Conservation (phyloP, 2,329 filamentous ascomycete genomes). For the Colletotrichum sp. region DNA sequence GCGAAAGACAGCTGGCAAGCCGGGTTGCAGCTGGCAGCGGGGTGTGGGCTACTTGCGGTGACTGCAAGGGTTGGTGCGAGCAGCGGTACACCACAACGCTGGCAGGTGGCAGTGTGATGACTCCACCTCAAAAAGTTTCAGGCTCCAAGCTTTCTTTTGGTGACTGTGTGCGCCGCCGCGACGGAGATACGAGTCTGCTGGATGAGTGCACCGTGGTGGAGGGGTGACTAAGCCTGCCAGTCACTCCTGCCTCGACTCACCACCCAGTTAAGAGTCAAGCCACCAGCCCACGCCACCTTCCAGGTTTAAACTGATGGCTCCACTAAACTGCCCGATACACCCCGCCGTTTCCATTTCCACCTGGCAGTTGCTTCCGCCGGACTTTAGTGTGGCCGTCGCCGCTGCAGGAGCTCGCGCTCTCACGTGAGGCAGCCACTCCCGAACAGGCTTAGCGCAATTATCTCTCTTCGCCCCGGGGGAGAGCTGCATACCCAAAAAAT, state of each 20-base stretch:
- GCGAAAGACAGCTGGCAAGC: slow-evolving; percentile 16
- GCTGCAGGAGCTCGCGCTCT: background rate
- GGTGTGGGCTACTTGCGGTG: background rate
- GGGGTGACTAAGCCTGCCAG: background rate
- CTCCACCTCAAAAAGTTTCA: slow-evolving; percentile 3
- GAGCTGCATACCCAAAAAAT: slow-evolving; percentile 20
- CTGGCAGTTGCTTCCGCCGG: background rate
- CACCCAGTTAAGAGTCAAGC: background rate
- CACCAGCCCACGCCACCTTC: background rate
- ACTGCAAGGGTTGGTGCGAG: background rate
- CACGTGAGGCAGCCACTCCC: background rate
- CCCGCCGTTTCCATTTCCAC: background rate
- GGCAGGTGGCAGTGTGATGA: background rate
- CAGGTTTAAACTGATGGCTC: background rate
- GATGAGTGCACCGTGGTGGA: background rate
- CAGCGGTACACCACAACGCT: background rate
- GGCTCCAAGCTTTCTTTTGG: background rate
- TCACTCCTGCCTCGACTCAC: background rate
- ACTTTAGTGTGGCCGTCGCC: background rate
- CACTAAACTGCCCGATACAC: background rate
- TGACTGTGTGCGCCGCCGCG: background rate
- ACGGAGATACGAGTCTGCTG: background rate
- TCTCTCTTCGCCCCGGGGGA: background rate
- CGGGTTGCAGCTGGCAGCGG: slow-evolving; percentile 1
- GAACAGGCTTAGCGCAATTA: background rate